A percentile compares a stretch with the other conserved stretches of the same genome.
Conservation (phyloP, 2,329 filamentous ascomycete genomes). For the Monilinia polystroma region DNA sequence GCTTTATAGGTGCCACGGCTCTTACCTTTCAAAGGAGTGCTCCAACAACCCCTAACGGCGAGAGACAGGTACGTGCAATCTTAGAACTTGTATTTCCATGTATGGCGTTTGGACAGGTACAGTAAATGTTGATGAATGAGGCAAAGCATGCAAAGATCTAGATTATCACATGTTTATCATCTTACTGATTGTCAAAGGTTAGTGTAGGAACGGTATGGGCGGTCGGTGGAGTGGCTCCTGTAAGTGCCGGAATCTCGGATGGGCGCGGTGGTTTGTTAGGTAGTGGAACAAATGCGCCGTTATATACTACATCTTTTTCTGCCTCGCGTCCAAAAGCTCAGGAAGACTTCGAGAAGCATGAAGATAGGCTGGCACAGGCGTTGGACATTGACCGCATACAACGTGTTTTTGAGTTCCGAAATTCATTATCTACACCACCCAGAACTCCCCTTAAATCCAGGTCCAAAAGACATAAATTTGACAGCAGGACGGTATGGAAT, state of each 20-base stretch:
- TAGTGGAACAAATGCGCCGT: conserved; percentile 70
- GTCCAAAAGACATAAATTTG: conserved; percentile 23
- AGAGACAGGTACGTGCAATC: conserved; percentile 37
- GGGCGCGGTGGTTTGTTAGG: conserved; percentile 64
- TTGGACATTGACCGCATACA: conserved; percentile 72
- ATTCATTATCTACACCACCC: conserved; percentile 33
- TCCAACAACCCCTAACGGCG: conserved; percentile 31
- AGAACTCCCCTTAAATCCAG: conserved; percentile 34
- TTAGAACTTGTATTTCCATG: background rate
- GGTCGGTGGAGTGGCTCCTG: conserved; percentile 67
- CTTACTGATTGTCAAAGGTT: conserved; percentile 44
- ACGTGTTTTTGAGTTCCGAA: conserved; percentile 60
- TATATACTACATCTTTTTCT: conserved; percentile 55
- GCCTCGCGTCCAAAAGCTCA: conserved; percentile 46
- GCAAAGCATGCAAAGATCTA: background rate
- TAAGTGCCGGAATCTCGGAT: conserved; percentile 55
- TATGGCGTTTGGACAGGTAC: background rate
- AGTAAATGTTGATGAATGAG: background rate
- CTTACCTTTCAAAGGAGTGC: conserved; percentile 37
- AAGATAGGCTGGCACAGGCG: conserved; percentile 73
- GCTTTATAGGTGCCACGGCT: conserved; percentile 34
- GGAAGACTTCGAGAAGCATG: conserved; percentile 67
- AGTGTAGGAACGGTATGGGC: conserved; percentile 74
- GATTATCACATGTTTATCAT: background rate
- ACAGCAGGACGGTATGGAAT: conserved; percentile 41